Conservation (phyloP, 257 asterid species). For the Haberlea rhodopensis region DNA sequence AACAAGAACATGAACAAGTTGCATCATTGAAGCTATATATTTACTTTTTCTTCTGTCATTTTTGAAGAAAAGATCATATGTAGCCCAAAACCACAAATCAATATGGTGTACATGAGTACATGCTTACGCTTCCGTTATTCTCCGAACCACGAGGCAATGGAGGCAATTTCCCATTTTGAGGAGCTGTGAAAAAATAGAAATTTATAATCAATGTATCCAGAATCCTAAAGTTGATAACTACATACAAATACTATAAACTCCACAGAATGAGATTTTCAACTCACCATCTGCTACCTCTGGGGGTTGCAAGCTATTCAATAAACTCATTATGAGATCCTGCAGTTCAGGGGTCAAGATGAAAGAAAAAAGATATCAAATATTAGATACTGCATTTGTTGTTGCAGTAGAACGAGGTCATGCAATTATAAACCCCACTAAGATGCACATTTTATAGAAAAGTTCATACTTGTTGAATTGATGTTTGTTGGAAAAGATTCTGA, state of each 20-base stretch:
- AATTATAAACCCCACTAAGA: neutral
- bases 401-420: conserved; percentile 20
- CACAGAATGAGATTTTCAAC: conserved; percentile 27
- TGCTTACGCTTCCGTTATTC: conserved; percentile 80
- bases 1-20: conserved; percentile 3
- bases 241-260: conserved; percentile 7
- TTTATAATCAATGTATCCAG: conserved; percentile 22
- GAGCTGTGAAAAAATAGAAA: conserved; percentile 44
- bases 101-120: conserved; percentile 11
- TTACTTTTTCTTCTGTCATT: conserved; percentile 8
- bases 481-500: conserved; percentile 93
- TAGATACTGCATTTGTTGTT: neutral
- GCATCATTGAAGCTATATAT: conserved; percentile 3
- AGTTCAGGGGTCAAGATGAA: conserved; percentile 23
- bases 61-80: conserved; percentile 11
- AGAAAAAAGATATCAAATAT: conserved; percentile 13
- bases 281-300: conserved; percentile 70
- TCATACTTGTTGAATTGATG: conserved; percentile 86
- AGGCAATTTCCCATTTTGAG: conserved; percentile 74
- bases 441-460: conserved; percentile 16
- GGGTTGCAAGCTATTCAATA: conserved; percentile 76
- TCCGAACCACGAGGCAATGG: conserved; percentile 66
- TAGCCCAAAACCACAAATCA: conserved; percentile 16
- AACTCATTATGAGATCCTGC: conserved; percentile 84
- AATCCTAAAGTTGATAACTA: neutral